Base-by-base conservation (phyloP, 257 asterid genomes). In the Anisodus tanguticus region DNA sequence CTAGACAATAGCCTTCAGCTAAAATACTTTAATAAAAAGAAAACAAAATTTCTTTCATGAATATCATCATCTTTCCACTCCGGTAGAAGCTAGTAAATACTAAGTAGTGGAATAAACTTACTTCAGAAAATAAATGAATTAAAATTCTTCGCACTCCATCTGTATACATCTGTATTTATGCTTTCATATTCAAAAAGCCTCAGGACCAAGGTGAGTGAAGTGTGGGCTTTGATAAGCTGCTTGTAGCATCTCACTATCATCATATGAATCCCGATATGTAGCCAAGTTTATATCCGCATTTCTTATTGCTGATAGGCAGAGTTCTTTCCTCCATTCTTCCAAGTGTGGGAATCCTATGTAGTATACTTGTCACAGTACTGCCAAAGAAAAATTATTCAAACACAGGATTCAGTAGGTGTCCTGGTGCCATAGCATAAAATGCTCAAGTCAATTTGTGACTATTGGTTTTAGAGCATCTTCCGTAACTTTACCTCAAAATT, bases 251-350 rank as follows among this genome's bases (percentile, higher is more conserved):
- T 93, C 95, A 68, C 92, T 74, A 71, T 93, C 97, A 85, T 91
- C 92, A n/a, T 91, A 93, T 3, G 91, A 90, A 67, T 95, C 98
- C 1, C 97, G 94, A 83, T 85, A 95, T 5, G 91, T 88, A 86
- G 94, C 98, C 87, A 93, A 85, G 89, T 93, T 89, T 39, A 39
- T 63, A 54, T 85, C 91, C 2, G 92, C 80, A 45, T 89, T 92
- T 67, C 47, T 82, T 19, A 92, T 7, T 19, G 91, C 85, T 54
- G 97, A 92, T 10, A 90, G 2, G 79, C 93, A 92, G 3, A 95
- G 94, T 74, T 85, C 91, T 86, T 93, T 95, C 87, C 94, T 92
- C 98, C 98, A 95, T 80, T 95, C 97, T 87, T 95, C 98, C 81
- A 90, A 47, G 77, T 83, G 98, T n/a, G 97, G 97, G 59, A 90